Evolutionary conservation across 805 yeast genomes (phyloP).

Genomic region (Candida montana): DNA sequence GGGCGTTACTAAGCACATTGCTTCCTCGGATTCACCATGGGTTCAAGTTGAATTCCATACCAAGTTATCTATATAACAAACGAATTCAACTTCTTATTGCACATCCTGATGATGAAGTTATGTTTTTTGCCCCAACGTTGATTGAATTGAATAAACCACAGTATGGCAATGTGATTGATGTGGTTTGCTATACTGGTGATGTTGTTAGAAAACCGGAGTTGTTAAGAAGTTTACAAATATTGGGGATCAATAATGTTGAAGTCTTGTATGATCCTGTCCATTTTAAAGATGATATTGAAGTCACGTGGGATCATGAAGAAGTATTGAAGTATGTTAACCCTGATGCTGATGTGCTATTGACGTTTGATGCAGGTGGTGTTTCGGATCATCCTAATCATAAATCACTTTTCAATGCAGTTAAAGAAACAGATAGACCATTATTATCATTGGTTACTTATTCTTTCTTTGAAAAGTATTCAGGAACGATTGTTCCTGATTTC

Average conservation of each 20-base stretch:
- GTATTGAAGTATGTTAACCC: conserved; percentile 35
- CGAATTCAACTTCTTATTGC: conserved; percentile 60
- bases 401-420: conserved; percentile 47
- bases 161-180: conserved; percentile 44
- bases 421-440: conserved; percentile 13
- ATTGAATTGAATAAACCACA: conserved; percentile 43
- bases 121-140: conserved; percentile 89
- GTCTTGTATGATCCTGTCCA: conserved; percentile 42
- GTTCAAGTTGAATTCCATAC: conserved; percentile 1
- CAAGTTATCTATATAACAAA: conserved; percentile 4
- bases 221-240: conserved; percentile 41
- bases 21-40: neutral
- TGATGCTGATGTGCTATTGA: conserved; percentile 43
- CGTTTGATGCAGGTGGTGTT: conserved; percentile 81
- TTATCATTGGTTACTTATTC: conserved; percentile 30
- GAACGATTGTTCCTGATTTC: conserved; percentile 25
- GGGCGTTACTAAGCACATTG: neutral
- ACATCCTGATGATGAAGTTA: conserved; percentile 98
- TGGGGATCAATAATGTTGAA: conserved; percentile 42
- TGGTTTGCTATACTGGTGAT: conserved; percentile 73
- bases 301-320: conserved; percentile 51
- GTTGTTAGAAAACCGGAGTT: conserved; percentile 55
- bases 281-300: conserved; percentile 64
- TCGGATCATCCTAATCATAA: conserved; percentile 87
- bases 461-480: conserved; percentile 42